These are phyloP conservation scores for Cinnamomum micranthum DNA, from an alignment of 164 flowering plant species.

Conservation along the genomic window DNA sequence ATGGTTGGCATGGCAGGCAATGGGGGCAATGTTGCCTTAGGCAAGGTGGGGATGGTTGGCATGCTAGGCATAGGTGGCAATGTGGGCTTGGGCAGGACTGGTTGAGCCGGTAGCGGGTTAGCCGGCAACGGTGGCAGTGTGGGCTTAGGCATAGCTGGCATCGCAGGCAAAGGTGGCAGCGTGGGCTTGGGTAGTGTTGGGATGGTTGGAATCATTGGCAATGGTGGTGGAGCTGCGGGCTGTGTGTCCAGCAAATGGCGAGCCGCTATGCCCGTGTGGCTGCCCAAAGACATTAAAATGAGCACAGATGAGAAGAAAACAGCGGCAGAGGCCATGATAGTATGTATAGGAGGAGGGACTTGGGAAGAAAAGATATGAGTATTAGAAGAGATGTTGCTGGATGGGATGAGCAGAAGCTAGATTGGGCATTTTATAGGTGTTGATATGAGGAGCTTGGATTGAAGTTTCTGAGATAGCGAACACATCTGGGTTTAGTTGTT, in stretches of 20 bases:
- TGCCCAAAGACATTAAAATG: not conserved
- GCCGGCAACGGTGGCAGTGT: not conserved
- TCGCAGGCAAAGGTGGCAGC: too few relatives aligned
- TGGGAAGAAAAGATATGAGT: not conserved
- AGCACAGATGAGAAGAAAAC: not conserved
- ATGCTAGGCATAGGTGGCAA: not conserved
- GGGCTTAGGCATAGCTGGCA: too few relatives aligned
- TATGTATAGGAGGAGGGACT: not conserved
- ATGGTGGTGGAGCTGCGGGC: not conserved
- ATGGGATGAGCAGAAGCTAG: not conserved
- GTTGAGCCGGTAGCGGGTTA: too few relatives aligned
- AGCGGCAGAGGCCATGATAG: not conserved
- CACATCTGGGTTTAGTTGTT: not conserved
- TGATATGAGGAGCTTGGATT: not conserved
- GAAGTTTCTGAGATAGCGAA: not conserved
- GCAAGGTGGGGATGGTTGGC: not conserved
- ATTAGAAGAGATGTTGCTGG: not conserved
- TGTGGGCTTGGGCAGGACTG: too few relatives aligned
- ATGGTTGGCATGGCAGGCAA: not conserved
- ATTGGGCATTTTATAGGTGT: not conserved
- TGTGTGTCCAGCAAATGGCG: not conserved
- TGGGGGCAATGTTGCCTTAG: not conserved
- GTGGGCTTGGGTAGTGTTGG: too few relatives aligned
- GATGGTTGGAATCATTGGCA: not conserved
- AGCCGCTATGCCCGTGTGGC: not conserved